Evolutionary conservation across 83 land plant species (phyloP).

Genomic region (Diphasiastrum complanatum): DNA sequence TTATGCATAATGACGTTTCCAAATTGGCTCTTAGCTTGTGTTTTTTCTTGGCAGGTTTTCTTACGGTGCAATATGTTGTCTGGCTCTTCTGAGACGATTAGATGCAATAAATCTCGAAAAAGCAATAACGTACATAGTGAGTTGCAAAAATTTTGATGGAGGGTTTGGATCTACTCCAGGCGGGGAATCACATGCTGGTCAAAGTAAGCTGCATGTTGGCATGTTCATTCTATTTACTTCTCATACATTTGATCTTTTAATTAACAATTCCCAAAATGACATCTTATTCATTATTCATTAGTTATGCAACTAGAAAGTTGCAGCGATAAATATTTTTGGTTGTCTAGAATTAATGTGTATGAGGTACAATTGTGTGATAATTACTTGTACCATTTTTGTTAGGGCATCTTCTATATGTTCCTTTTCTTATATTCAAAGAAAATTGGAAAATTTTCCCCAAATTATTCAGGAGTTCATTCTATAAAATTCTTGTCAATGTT

Average conservation of each 20-base stretch:
- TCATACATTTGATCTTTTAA: neutral
- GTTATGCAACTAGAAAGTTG: too few species aligned
- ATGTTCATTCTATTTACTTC: neutral
- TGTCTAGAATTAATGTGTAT: too few species aligned
- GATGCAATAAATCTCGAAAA: constrained; percentile 70
- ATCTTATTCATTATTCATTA: neutral
- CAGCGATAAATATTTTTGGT: too few species aligned
- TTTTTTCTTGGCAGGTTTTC: constrained; percentile 53
- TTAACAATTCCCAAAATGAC: neutral
- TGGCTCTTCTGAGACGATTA: constrained; percentile 58
- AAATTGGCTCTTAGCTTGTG: neutral
- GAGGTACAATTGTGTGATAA: neutral
- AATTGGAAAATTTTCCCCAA: neutral
- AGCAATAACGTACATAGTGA: constrained; percentile 63
- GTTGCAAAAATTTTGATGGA: constrained; percentile 97
- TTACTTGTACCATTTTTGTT: neutral
- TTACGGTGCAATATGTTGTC: constrained; percentile 82
- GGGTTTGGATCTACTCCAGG: constrained; percentile 94
- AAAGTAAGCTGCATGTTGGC: constrained; percentile 54
- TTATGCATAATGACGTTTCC: too few species aligned
- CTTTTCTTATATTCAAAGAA: neutral
- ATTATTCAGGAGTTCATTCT: neutral
- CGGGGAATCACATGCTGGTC: constrained; percentile 94
- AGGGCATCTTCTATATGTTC: neutral
- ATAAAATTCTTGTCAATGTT: neutral